Percentiles rank a stretch among this genome's conserved stretches.
Evolutionary conservation across 2,329 filamentous ascomycete genomes (phyloP).

Genomic region (Trichoderma aggressivum): DNA sequence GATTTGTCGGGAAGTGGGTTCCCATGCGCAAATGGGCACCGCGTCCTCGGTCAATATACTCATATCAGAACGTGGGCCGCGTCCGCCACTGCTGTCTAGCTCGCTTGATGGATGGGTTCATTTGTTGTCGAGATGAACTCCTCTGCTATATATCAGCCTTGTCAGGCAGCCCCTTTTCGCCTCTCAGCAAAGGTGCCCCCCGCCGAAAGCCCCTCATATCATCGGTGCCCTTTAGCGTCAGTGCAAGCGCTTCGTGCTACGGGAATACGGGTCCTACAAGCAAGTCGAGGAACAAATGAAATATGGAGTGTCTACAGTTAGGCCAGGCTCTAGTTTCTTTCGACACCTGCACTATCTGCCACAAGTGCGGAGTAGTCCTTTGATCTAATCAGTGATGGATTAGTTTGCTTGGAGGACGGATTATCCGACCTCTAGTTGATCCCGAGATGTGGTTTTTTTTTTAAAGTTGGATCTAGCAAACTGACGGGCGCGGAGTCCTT

Average conservation of each 20-base stretch:
- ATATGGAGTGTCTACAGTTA: neutral
- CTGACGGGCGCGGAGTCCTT: neutral
- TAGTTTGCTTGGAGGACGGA: neutral
- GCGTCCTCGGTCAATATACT: neutral
- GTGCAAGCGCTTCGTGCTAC: neutral
- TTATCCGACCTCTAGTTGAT: conserved; percentile 11
- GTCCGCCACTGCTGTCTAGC: neutral
- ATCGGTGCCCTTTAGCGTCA: neutral
- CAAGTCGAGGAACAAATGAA: neutral
- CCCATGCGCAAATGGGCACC: neutral
- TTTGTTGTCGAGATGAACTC: conserved; percentile 4
- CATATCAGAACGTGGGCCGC: neutral
- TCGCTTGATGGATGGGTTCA: neutral
- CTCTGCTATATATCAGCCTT: conserved; percentile 13
- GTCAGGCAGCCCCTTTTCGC: conserved; percentile 11
- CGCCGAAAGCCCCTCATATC: neutral
- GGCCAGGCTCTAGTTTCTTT: neutral
- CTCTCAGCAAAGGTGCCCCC: conserved; percentile 6
- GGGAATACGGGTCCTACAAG: neutral
- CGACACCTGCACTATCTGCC: neutral
- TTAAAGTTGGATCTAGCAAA: conserved; percentile 4
- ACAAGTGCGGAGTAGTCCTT: neutral
- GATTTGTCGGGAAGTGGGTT: conserved; percentile 3
- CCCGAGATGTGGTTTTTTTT: neutral
- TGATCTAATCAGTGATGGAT: neutral